phyloP scores from a whole-genome alignment of 176 grass and related monocot species.

The Cenchrus americanus region DNA sequence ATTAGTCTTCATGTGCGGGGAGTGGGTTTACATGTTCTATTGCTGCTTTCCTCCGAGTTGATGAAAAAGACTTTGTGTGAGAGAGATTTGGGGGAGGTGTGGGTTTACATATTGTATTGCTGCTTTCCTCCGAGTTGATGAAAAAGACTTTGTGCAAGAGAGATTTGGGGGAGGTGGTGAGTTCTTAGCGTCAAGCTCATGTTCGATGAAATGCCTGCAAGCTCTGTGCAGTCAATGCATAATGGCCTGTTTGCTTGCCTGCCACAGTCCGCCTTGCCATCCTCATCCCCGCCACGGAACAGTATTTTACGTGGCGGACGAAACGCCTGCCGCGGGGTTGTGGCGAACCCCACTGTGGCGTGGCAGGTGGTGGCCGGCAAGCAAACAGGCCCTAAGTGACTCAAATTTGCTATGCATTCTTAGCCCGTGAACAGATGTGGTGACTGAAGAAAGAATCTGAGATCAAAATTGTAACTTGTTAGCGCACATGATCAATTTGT shows the following conservation, averaged over 20 bases:
- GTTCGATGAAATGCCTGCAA: conserved; percentile 36
- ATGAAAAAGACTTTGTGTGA: neutral
- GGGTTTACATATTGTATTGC: neutral
- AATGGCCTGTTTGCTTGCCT: no score
- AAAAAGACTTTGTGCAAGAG: neutral
- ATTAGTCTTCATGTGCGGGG: neutral
- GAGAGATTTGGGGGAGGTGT: conserved; percentile 7
- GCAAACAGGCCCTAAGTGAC: no score
- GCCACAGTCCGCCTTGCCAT: no score
- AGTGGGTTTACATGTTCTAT: neutral
- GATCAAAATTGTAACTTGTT: conserved; percentile 3
- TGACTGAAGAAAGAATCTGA: neutral
- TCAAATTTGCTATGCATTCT: conserved; percentile 1
- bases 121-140: conserved; percentile 12
- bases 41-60: conserved; percentile 5
- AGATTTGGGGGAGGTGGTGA: conserved; percentile 14
- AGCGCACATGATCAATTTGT: neutral
- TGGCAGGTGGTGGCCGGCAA: no score
- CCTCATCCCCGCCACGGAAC: no score
- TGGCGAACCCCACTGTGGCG: no score
- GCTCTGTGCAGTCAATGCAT: neutral
- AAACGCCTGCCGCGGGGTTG: no score
- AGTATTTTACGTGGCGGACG: no score
- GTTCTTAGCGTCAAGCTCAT: conserved; percentile 15
- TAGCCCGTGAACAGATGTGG: neutral